Percentiles rank a stretch among this genome's conserved stretches.
phyloP scores from a whole-genome alignment of 495 filamentous ascomycete genomes.

The Daldinia vernicosa region DNA sequence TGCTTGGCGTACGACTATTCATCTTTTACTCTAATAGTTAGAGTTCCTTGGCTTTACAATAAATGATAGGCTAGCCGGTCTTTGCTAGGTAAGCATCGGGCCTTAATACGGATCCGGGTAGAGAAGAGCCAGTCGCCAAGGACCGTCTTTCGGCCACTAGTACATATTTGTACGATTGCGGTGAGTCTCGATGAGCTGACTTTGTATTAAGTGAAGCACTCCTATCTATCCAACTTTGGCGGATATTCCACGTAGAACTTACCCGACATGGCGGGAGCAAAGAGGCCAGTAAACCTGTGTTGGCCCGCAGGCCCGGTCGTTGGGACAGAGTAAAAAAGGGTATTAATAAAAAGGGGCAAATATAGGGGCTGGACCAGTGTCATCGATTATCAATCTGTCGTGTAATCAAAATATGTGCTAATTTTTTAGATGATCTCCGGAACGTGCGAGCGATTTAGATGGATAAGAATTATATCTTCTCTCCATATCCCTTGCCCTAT shows the following conservation, averaged over 20 bases:
- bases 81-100: background rate
- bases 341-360: background rate
- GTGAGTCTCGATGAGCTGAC: background rate
- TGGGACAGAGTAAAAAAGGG: background rate
- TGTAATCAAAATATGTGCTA: background rate
- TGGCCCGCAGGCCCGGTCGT: background rate
- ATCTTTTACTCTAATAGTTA: background rate
- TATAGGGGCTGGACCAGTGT: background rate
- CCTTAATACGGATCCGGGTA: background rate
- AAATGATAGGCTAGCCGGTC: slow-evolving; percentile 9
- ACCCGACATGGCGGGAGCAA: background rate
- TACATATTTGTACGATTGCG: background rate
- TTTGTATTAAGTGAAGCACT: background rate
- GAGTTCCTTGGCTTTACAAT: background rate
- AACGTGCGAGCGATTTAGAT: slow-evolving; percentile 13
- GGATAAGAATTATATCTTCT: slow-evolving; percentile 1
- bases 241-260: background rate
- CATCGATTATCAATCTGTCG: background rate
- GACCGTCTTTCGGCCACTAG: background rate
- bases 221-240: background rate
- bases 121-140: slow-evolving; percentile 2
- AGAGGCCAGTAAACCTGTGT: background rate
- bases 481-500: background rate
- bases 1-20: background rate
- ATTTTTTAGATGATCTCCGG: background rate